phyloP scores from a whole-genome alignment of 2,329 filamentous ascomycete species.

The Bimuria novae-zelandiae region DNA sequence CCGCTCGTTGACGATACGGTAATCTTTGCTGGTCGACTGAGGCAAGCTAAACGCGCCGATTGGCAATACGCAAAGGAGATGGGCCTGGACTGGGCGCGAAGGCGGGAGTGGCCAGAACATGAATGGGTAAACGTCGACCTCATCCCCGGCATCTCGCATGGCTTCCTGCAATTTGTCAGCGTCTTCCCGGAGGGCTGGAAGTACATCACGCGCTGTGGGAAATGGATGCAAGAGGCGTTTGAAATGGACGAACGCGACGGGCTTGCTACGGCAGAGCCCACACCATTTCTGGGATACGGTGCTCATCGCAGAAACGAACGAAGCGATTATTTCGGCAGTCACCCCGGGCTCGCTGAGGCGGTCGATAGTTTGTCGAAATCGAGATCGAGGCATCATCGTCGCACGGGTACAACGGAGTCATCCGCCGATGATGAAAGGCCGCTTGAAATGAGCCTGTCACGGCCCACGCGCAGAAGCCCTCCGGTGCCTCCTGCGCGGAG shows the following conservation, averaged over 20 bases:
- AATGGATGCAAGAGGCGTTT: slow-evolving; percentile 84
- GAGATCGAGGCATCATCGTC: slow-evolving; percentile 52
- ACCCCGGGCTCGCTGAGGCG: slow-evolving; percentile 75
- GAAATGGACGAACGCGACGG: slow-evolving; percentile 50
- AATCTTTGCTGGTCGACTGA: slow-evolving; percentile 88
- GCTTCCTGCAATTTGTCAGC: slow-evolving; percentile 88
- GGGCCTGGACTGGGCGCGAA: slow-evolving; percentile 58
- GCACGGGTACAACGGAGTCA: slow-evolving; percentile 58
- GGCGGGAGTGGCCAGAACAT: slow-evolving; percentile 66
- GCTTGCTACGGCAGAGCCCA: slow-evolving; percentile 18
- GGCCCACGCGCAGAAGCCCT: slow-evolving; percentile 24
- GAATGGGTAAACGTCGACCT: slow-evolving; percentile 81
- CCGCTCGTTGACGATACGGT: slow-evolving; percentile 96
- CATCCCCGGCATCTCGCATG: slow-evolving; percentile 88
- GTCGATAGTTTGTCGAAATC: slow-evolving; percentile 53
- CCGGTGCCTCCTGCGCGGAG: not conserved
- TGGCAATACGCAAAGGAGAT: slow-evolving; percentile 61
- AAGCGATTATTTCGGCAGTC: slow-evolving; percentile 72
- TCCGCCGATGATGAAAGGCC: slow-evolving; percentile 80
- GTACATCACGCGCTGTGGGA: slow-evolving; percentile 76
- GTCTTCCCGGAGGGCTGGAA: slow-evolving; percentile 91
- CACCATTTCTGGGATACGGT: not conserved
- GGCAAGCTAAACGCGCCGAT: slow-evolving; percentile 71
- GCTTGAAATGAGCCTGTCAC: slow-evolving; percentile 70
- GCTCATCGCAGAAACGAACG: slow-evolving; percentile 59